Conservation (phyloP, 495 filamentous ascomycete genomes). For the Mycothermus thermophilus region DNA sequence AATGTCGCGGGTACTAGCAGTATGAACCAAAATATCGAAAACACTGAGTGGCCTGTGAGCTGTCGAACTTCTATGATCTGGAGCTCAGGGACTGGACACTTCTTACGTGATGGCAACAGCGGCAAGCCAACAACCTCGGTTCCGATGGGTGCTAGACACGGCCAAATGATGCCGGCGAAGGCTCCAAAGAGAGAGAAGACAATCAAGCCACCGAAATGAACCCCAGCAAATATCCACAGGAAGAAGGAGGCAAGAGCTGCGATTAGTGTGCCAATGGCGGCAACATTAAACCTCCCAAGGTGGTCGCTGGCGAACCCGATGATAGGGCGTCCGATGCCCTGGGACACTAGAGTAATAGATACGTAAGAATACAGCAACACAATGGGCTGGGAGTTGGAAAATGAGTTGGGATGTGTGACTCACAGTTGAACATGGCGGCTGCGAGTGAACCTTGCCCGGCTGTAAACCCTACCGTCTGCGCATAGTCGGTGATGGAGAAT, state of each 20-base stretch:
- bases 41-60: constrained; percentile 15
- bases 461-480: constrained; percentile 45
- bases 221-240: constrained; percentile 53
- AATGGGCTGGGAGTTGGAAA: not conserved
- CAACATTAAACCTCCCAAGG: constrained; percentile 55
- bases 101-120: constrained; percentile 48
- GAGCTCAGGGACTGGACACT: not conserved
- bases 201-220: constrained; percentile 49
- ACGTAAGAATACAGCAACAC: not conserved
- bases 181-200: constrained; percentile 59
- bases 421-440: constrained; percentile 57
- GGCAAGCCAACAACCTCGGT: constrained; percentile 66
- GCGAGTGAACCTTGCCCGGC: constrained; percentile 55
- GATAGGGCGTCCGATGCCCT: constrained; percentile 40
- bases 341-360: constrained; percentile 19
- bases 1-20: constrained; percentile 62
- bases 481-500: constrained; percentile 61
- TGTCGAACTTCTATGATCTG: not conserved
- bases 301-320: constrained; percentile 55
- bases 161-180: constrained; percentile 64
- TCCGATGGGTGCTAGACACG: constrained; percentile 55
- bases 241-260: constrained; percentile 47
- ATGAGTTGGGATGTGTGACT: constrained; percentile 20
- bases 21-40: constrained; percentile 65
- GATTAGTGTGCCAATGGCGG: constrained; percentile 44